These are phyloP conservation scores for Candida cerambycidarum DNA, from an alignment of 805 yeast species.

Conservation along the genomic window DNA sequence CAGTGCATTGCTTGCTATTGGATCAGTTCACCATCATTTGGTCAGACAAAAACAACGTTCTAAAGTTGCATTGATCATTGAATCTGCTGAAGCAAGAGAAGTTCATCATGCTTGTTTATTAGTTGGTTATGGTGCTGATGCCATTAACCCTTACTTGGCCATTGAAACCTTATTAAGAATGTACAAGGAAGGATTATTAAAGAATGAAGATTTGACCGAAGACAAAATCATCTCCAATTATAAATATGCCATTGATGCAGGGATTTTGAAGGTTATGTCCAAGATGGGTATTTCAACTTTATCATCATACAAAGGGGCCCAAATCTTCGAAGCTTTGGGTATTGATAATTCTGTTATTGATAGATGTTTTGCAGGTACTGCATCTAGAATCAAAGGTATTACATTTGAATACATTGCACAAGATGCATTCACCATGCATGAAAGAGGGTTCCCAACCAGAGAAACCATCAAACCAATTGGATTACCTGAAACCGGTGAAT, in stretches of 20 bases:
- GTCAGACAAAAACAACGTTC: slow-evolving; percentile 96
- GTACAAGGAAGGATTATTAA: slow-evolving; percentile 74
- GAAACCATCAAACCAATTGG: slow-evolving; percentile 67
- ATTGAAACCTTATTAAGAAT: slow-evolving; percentile 84
- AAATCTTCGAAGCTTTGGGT: slow-evolving; percentile 95
- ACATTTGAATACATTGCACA: slow-evolving; percentile 95
- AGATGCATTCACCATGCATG: slow-evolving; percentile 93
- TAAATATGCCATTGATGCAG: slow-evolving; percentile 82
- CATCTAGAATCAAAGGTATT: slow-evolving; percentile 93
- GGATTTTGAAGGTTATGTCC: slow-evolving; percentile 95
- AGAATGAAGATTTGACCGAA: slow-evolving; percentile 53
- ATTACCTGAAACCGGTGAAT: slow-evolving; percentile 94
- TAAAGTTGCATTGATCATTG: slow-evolving; percentile 86
- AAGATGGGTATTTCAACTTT: slow-evolving; percentile 99
- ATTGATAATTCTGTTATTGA: slow-evolving; percentile 93
- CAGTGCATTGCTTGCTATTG: slow-evolving; percentile 87
- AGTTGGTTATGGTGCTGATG: slow-evolving; percentile 97
- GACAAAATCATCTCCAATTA: slow-evolving; percentile 71
- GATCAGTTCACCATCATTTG: slow-evolving; percentile 95
- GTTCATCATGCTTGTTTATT: slow-evolving; percentile 94
- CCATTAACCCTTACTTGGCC: slow-evolving; percentile 89
- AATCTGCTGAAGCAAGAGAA: slow-evolving; percentile 96
- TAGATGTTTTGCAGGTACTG: slow-evolving; percentile 95
- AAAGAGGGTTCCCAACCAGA: slow-evolving; percentile 84
- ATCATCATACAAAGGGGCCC: slow-evolving; percentile 99